Percentiles rank a stretch among this genome's conserved stretches.
Conservation (phyloP, 305 asterid genomes). For the Solanum hybrid region DNA sequence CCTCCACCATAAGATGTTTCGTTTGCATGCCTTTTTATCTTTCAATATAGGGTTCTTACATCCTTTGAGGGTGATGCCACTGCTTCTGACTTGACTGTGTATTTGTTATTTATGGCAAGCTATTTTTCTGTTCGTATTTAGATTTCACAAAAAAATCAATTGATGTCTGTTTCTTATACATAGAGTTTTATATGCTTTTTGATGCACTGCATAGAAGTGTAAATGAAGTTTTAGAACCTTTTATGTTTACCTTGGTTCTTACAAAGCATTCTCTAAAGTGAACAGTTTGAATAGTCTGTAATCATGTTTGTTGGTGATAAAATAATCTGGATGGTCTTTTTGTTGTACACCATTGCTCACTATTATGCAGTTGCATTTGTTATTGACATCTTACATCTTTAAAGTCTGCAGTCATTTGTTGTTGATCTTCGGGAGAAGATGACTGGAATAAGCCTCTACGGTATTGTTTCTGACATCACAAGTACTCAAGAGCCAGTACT, state of each 20-base stretch:
- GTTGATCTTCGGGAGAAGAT: constrained; percentile 81
- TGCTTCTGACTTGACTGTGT: background rate
- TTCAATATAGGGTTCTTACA: background rate
- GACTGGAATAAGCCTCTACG: constrained; percentile 85
- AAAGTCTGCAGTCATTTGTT: constrained; percentile 81
- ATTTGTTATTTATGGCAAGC: background rate
- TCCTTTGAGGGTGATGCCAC: background rate
- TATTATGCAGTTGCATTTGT: constrained; percentile 6
- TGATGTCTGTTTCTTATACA: background rate
- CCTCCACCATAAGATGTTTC: background rate
- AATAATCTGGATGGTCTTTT: background rate
- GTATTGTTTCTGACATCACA: constrained; percentile 45
- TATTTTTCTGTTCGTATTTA: background rate
- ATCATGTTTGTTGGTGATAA: background rate
- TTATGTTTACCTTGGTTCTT: background rate
- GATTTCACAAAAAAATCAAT: constrained; percentile 8
- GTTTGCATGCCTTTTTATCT: background rate
- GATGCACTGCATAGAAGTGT: background rate
- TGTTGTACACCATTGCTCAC: background rate
- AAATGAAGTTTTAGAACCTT: background rate
- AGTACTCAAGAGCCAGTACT: constrained; percentile 31
- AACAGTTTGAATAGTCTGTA: background rate
- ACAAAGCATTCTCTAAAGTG: background rate
- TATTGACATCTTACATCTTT: constrained; percentile 29
- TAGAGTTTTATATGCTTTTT: background rate